These are phyloP conservation scores for Andrographis paniculata DNA, from an alignment of 305 asterid genomes.

Conservation along the genomic window DNA sequence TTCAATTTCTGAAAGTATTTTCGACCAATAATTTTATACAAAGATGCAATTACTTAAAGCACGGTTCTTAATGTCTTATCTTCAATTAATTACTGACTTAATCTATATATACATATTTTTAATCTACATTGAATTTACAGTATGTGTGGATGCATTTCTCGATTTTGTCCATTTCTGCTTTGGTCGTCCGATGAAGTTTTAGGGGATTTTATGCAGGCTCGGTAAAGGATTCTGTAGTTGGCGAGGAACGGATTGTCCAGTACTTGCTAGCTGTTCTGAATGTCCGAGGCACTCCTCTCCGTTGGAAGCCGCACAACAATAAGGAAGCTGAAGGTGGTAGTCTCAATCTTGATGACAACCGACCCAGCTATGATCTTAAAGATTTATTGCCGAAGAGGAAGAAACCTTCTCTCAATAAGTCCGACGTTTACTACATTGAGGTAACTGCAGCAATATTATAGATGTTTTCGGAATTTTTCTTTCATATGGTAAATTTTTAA, in stretches of 20 bases:
- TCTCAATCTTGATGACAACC: conserved; percentile 30
- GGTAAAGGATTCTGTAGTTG: conserved; percentile 90
- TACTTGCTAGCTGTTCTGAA: conserved; percentile 76
- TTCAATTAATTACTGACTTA: no score
- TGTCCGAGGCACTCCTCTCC: conserved; percentile 86
- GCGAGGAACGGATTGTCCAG: conserved; percentile 89
- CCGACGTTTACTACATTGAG: conserved; percentile 58
- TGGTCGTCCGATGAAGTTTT: not conserved
- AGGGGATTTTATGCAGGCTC: conserved; percentile 45
- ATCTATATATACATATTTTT: no score
- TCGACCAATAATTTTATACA: not conserved
- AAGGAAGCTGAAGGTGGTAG: conserved; percentile 25
- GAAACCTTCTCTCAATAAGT: conserved; percentile 31
- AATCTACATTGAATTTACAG: no score
- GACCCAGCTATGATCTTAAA: conserved; percentile 44
- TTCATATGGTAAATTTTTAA: no score
- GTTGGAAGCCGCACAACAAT: conserved; percentile 52
- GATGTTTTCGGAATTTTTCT: no score
- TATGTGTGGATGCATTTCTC: not conserved
- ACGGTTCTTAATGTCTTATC: no score
- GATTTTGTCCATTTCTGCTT: not conserved
- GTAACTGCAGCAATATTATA: conserved; percentile 28
- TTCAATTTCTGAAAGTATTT: not conserved
- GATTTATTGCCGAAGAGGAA: conserved; percentile 43
- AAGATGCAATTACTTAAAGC: no score